Conservation (phyloP, 345 rosid species). For the Gossypium arboreum region DNA sequence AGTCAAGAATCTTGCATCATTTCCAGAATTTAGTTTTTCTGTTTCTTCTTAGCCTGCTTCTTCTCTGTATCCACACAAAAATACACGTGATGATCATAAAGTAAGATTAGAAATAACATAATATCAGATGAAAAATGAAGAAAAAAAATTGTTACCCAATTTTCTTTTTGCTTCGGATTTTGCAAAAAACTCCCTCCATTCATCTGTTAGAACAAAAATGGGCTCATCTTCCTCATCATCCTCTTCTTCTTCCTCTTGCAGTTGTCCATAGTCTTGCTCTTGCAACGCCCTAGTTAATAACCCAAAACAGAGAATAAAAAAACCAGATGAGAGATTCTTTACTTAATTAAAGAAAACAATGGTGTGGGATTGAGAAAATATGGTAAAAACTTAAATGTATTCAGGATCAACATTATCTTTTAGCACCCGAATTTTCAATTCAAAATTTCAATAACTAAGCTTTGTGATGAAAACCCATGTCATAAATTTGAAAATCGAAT, state of each 20-base stretch:
- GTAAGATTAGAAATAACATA: background rate
- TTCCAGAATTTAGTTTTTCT: background rate
- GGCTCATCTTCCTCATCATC: slow-evolving; percentile 40
- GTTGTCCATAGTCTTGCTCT: slow-evolving; percentile 22
- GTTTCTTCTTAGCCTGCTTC: slow-evolving; percentile 31
- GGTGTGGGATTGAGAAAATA: background rate
- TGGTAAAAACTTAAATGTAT: background rate
- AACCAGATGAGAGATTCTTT: background rate
- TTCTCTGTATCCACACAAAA: slow-evolving; percentile 24
- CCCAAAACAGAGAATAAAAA: background rate
- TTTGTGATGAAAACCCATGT: background rate
- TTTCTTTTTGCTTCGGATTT: slow-evolving; percentile 57
- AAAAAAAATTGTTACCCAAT: slow-evolving; percentile 21
- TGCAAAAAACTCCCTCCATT: slow-evolving; percentile 60
- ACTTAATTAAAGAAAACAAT: background rate
- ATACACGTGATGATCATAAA: background rate
- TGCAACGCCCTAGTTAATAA: slow-evolving; percentile 22
- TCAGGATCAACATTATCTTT: background rate
- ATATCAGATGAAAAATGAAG: background rate
- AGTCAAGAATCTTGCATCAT: too few species aligned
- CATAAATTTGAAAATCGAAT: background rate
- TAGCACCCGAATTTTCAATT: background rate
- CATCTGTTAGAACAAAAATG: slow-evolving; percentile 52
- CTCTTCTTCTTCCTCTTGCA: slow-evolving; percentile 24
- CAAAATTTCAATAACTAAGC: background rate